Percentiles rank a stretch among this genome's conserved stretches.
These are phyloP conservation scores for Lichtheimia corymbifera DNA, from an alignment of 371 early-diverging fungal species.

Conservation along the genomic window DNA sequence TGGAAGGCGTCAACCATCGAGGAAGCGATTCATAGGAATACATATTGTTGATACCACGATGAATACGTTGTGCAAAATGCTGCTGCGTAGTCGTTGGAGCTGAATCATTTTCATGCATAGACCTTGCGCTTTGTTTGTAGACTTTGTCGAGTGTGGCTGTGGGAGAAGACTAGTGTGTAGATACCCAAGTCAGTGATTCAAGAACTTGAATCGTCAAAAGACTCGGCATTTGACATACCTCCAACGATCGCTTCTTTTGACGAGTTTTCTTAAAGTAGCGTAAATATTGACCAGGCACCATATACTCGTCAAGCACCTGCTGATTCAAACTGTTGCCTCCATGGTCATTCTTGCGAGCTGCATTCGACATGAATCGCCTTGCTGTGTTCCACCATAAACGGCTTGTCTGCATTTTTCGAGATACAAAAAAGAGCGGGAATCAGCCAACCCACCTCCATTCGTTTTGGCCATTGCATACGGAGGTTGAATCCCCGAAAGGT, in stretches of 20 bases:
- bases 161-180: neutral
- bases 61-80: slow-evolving; percentile 33
- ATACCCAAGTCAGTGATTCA: neutral
- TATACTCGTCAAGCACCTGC: slow-evolving; percentile 23
- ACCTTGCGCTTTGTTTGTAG: slow-evolving; percentile 31
- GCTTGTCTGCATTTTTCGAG: neutral
- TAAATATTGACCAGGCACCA: slow-evolving; percentile 44
- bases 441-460: too few species aligned
- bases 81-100: slow-evolving; percentile 36
- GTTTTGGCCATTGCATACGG: too few species aligned
- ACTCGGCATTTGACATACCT: neutral
- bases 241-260: neutral
- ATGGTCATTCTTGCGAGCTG: neutral
- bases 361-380: neutral
- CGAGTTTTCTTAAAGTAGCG: slow-evolving; percentile 27
- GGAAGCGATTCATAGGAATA: slow-evolving; percentile 37
- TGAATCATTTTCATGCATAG: slow-evolving; percentile 30
- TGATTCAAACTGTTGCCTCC: slow-evolving; percentile 5
- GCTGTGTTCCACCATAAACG: neutral
- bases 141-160: slow-evolving; percentile 12
- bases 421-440: too few species aligned
- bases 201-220: neutral
- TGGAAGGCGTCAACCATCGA: slow-evolving; percentile 23
- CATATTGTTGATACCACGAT: slow-evolving; percentile 33
- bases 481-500: too few species aligned